Percentiles rank a stretch among this genome's conserved stretches.
phyloP scores from a whole-genome alignment of 352 stramenopile genomes.

The Pythium myriotylum region DNA sequence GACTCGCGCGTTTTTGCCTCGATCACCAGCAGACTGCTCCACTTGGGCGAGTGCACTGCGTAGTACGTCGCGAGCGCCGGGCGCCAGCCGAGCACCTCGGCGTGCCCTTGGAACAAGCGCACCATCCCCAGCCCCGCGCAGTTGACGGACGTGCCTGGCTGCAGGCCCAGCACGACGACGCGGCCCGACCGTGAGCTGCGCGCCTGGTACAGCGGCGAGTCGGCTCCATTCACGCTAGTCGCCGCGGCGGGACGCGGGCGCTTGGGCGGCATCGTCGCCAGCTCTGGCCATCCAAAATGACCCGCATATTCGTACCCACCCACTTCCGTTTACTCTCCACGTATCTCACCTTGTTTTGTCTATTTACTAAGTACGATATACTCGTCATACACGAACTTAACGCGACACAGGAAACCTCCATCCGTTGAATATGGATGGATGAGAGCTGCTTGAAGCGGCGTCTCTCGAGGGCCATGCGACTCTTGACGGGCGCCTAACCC shows the following conservation, averaged over 20 bases:
- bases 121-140: constrained; percentile 79
- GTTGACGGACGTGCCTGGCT: constrained; percentile 44
- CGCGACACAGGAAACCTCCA: no score
- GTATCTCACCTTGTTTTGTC: neutral
- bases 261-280: constrained; percentile 25
- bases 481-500: no score
- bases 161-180: constrained; percentile 70
- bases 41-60: constrained; percentile 81
- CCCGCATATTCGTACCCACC: neutral
- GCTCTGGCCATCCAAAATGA: constrained; percentile 9
- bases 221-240: neutral
- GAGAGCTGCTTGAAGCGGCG: no score
- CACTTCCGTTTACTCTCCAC: neutral
- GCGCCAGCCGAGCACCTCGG: constrained; percentile 70
- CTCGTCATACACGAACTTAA: no score
- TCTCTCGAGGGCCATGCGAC: no score
- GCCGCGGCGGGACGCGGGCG: constrained; percentile 23
- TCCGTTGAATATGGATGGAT: no score
- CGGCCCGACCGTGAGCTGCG: constrained; percentile 57
- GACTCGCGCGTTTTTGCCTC: constrained; percentile 32
- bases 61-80: constrained; percentile 77
- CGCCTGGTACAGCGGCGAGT: constrained; percentile 35
- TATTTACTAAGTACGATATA: no score
- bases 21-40: constrained; percentile 77
- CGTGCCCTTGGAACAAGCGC: constrained; percentile 80